These are phyloP conservation scores for Candida albicans DNA, from an alignment of 1,139 yeast genomes.

Conservation along the genomic window DNA sequence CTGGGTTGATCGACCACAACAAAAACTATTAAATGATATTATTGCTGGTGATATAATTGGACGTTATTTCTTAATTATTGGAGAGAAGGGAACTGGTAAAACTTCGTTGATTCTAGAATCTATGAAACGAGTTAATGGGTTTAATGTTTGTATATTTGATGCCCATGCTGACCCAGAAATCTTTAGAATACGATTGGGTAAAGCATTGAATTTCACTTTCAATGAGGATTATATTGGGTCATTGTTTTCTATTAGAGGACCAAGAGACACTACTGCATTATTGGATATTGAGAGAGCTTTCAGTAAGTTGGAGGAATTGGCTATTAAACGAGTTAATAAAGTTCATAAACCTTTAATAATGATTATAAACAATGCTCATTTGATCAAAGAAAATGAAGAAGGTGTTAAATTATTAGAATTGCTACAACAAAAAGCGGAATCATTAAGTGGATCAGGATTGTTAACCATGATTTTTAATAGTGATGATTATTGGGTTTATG, in stretches of 20 bases:
- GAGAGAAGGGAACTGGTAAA: slow-evolving; percentile 88
- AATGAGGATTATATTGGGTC: slow-evolving; percentile 85
- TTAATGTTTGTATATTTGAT: slow-evolving; percentile 69
- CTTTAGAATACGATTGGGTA: slow-evolving; percentile 72
- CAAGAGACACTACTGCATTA: slow-evolving; percentile 80
- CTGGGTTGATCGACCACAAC: slow-evolving; percentile 76
- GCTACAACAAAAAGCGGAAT: slow-evolving; percentile 80
- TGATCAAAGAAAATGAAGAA: slow-evolving; percentile 71
- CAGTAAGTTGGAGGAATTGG: slow-evolving; percentile 71
- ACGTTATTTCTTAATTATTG: slow-evolving; percentile 68
- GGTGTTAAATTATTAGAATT: slow-evolving; percentile 73
- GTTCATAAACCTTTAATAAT: slow-evolving; percentile 59
- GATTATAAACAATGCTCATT: slow-evolving; percentile 72
- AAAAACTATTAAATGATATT: slow-evolving; percentile 61
- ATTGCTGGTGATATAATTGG: slow-evolving; percentile 64
- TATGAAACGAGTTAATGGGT: slow-evolving; percentile 63
- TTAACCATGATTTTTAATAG: slow-evolving; percentile 76
- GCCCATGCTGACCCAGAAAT: slow-evolving; percentile 89
- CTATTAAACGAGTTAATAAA: slow-evolving; percentile 46
- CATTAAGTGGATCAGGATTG: slow-evolving; percentile 72
- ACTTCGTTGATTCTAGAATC: slow-evolving; percentile 72
- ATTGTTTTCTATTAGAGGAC: slow-evolving; percentile 78
- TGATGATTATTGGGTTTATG: slow-evolving; percentile 88
- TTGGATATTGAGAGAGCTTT: slow-evolving; percentile 83
- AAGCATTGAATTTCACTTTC: slow-evolving; percentile 70